Percentiles rank a stretch among this genome's conserved stretches.
These are phyloP conservation scores for Aspergillus fumigatiaffinis DNA, from an alignment of 2,329 filamentous ascomycete species.

Conservation along the genomic window DNA sequence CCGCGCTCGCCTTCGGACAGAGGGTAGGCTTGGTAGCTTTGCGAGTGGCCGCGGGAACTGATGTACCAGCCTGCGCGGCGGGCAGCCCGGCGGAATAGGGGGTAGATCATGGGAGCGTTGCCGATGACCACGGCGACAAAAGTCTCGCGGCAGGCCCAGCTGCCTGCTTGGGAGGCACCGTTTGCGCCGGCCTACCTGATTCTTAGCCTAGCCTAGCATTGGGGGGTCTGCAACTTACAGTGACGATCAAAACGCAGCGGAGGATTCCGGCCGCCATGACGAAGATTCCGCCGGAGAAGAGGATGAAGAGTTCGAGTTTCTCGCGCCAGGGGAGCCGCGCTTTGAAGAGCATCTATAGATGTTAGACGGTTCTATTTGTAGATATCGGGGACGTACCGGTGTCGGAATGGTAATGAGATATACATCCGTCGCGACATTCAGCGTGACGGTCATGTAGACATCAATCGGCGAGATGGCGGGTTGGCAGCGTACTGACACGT, in stretches of 20 bases:
- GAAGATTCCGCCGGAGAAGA: constrained; percentile 56
- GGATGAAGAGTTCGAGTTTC: constrained; percentile 50
- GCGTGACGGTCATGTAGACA: constrained; percentile 49
- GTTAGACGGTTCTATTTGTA: background rate
- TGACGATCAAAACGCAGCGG: constrained; percentile 51
- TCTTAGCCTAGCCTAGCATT: too few species aligned
- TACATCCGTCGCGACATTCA: constrained; percentile 55
- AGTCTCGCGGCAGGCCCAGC: constrained; percentile 45
- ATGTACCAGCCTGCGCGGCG: constrained; percentile 25
- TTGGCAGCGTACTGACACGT: constrained; percentile 33
- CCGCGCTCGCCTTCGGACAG: constrained; percentile 16
- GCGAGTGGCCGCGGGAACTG: constrained; percentile 13
- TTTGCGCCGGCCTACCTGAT: constrained; percentile 35
- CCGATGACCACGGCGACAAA: constrained; percentile 44
- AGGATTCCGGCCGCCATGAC: constrained; percentile 54
- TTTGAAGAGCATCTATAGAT: constrained; percentile 49
- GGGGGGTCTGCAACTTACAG: constrained; percentile 19
- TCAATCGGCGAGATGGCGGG: constrained; percentile 50
- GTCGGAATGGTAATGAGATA: constrained; percentile 59
- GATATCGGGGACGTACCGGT: constrained; percentile 38
- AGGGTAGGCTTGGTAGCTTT: constrained; percentile 23
- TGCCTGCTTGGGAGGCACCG: constrained; percentile 40
- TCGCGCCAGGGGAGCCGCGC: constrained; percentile 47
- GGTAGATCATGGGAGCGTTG: constrained; percentile 44
- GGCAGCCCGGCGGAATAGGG: constrained; percentile 25